These are phyloP conservation scores for Elaeis guineensis DNA, from an alignment of 176 grass and related monocot genomes.

Conservation along the genomic window DNA sequence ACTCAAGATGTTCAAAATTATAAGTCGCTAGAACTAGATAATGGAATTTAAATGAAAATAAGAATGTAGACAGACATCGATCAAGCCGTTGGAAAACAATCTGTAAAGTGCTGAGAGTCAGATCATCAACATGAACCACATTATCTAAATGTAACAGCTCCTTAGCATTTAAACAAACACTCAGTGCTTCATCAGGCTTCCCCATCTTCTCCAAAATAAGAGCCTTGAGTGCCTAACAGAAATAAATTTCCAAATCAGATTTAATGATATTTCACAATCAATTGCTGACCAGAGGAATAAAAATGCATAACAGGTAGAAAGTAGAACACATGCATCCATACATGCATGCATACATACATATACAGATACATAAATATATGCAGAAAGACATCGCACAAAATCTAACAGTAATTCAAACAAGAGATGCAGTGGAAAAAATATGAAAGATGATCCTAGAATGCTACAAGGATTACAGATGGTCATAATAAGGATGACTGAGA, in stretches of 20 bases:
- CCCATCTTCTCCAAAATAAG: constrained; percentile 97
- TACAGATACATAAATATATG: too few relatives aligned
- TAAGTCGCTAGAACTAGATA: neutral
- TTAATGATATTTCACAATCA: too few relatives aligned
- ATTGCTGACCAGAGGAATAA: too few relatives aligned
- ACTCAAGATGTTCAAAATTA: constrained; percentile 16
- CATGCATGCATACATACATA: too few relatives aligned
- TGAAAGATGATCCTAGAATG: too few relatives aligned
- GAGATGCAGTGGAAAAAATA: too few relatives aligned
- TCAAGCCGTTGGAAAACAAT: constrained; percentile 97
- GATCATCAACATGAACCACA: constrained; percentile 76
- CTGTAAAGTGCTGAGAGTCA: constrained; percentile 94
- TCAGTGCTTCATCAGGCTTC: constrained; percentile 80
- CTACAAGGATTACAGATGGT: too few relatives aligned
- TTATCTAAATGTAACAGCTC: constrained; percentile 61
- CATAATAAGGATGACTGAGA: too few relatives aligned
- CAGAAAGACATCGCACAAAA: too few relatives aligned
- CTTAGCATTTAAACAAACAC: constrained; percentile 67
- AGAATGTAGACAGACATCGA: constrained; percentile 40
- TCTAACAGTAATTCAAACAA: too few relatives aligned
- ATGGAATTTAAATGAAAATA: constrained; percentile 10
- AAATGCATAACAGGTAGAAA: too few relatives aligned
- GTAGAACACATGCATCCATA: too few relatives aligned
- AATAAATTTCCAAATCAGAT: constrained; percentile 22
- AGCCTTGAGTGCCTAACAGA: constrained; percentile 81